Evolutionary conservation across 768 basidiomycete species (phyloP).

Genomic region (Amanita jacksonii): DNA sequence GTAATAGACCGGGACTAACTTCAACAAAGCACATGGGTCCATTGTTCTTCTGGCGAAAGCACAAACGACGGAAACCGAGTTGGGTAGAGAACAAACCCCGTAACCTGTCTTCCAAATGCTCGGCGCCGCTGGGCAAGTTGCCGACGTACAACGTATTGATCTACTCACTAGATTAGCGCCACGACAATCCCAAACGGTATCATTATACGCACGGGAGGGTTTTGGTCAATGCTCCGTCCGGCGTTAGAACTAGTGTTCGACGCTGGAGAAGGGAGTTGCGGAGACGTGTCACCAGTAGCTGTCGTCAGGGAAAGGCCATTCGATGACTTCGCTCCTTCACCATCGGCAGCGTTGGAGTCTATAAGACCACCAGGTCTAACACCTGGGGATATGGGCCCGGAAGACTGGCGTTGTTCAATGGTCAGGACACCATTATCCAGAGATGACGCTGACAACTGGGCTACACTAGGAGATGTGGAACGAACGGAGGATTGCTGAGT

Average conservation of each 20-base stretch:
- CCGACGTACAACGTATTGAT: conserved; percentile 99
- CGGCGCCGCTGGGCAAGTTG: conserved; percentile 80
- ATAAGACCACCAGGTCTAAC: conserved; percentile 18
- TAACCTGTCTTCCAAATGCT: conserved; percentile 81
- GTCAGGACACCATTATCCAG: background rate
- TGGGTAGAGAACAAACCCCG: conserved; percentile 72
- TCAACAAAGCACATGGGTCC: conserved; percentile 99
- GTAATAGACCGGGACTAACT: conserved; percentile 32
- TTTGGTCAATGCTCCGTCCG: conserved; percentile 66
- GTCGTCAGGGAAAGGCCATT: conserved; percentile 46
- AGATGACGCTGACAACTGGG: background rate
- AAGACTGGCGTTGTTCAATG: conserved; percentile 10
- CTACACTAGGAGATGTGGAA: conserved; percentile 9
- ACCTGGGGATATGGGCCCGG: conserved; percentile 25
- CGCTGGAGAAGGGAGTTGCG: conserved; percentile 69
- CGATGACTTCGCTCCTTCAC: conserved; percentile 30
- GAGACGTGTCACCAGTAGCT: conserved; percentile 48
- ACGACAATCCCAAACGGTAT: conserved; percentile 1
- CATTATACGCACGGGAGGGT: conserved; percentile 65
- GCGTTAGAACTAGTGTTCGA: conserved; percentile 47
- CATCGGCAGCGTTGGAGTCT: conserved; percentile 11
- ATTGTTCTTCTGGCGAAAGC: conserved; percentile 92
- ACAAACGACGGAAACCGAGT: conserved; percentile 84
- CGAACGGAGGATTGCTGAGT: conserved; percentile 27
- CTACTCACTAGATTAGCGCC: conserved; percentile 20